These are phyloP conservation scores for Kodamaea plutei DNA, from an alignment of 1,139 yeast genomes.

Conservation along the genomic window DNA sequence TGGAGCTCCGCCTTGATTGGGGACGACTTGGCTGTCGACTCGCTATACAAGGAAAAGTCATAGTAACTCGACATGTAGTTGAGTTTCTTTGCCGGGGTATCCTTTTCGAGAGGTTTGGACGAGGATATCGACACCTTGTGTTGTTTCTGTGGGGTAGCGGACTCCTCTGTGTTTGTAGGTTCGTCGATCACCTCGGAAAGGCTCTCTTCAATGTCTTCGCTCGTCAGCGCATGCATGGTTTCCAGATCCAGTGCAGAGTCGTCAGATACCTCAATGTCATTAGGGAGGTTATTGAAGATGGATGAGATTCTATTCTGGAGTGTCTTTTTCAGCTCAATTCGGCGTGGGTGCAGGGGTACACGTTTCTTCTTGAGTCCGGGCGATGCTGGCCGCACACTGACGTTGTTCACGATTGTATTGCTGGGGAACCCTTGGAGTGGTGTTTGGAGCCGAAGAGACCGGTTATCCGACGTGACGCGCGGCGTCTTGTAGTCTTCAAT, in stretches of 20 bases:
- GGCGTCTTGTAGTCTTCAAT: slow-evolving; percentile 14
- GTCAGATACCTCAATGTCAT: slow-evolving; percentile 47
- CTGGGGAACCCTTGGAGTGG: slow-evolving; percentile 15
- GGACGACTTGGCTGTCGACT: slow-evolving; percentile 28
- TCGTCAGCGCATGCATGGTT: slow-evolving; percentile 17
- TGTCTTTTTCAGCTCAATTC: slow-evolving; percentile 8
- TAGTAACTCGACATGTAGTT: slow-evolving; percentile 12
- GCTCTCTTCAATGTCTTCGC: too few species aligned
- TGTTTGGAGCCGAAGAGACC: slow-evolving; percentile 27
- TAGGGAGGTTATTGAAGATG: slow-evolving; percentile 44
- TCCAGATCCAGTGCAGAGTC: slow-evolving; percentile 46
- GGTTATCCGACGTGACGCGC: slow-evolving; percentile 31
- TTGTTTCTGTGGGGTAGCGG: background rate
- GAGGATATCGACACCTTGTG: background rate
- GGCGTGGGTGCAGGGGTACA: slow-evolving; percentile 3
- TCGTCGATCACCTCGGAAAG: slow-evolving; percentile 1
- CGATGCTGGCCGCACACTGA: background rate
- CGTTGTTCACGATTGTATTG: slow-evolving; percentile 22
- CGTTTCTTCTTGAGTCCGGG: slow-evolving; percentile 2
- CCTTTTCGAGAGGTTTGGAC: slow-evolving; percentile 1
- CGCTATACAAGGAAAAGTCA: slow-evolving; percentile 26
- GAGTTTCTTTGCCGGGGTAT: slow-evolving; percentile 6
- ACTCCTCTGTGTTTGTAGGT: background rate
- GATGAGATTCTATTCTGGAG: slow-evolving; percentile 30
- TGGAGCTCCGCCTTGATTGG: slow-evolving; percentile 28